Evolutionary conservation across 2,329 filamentous ascomycete genomes (phyloP).

Genomic region (Parafenestella ontariensis): DNA sequence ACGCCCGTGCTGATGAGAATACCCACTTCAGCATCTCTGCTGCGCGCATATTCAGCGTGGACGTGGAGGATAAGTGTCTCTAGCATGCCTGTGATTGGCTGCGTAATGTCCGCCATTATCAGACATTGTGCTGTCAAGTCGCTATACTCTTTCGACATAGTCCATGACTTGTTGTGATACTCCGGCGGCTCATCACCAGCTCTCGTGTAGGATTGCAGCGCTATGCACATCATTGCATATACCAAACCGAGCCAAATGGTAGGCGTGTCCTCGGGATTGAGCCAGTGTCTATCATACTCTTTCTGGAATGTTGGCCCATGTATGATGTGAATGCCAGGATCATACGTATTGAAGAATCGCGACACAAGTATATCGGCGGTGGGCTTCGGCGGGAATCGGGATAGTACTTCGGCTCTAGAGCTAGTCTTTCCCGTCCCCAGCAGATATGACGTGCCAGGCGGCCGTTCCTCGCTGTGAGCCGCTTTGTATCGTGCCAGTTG

Average conservation of each 20-base stretch:
- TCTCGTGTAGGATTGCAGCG: slow-evolving; percentile 79
- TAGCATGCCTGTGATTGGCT: slow-evolving; percentile 75
- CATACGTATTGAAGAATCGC: slow-evolving; percentile 87
- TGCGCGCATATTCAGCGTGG: slow-evolving; percentile 75
- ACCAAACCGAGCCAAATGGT: slow-evolving; percentile 81
- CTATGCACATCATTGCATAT: slow-evolving; percentile 77
- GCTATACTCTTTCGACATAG: slow-evolving; percentile 64
- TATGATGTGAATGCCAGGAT: slow-evolving; percentile 65
- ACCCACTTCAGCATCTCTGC: slow-evolving; percentile 75
- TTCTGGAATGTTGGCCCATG: slow-evolving; percentile 79
- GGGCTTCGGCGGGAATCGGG: slow-evolving; percentile 79
- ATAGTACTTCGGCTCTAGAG: slow-evolving; percentile 77
- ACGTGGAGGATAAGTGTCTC: slow-evolving; percentile 79
- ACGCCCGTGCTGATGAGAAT: slow-evolving; percentile 67
- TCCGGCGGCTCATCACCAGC: slow-evolving; percentile 81
- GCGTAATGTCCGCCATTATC: slow-evolving; percentile 77
- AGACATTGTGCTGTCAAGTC: slow-evolving; percentile 79
- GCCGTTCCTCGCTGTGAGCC: slow-evolving; percentile 64
- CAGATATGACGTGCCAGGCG: slow-evolving; percentile 75
- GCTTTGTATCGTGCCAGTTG: slow-evolving; percentile 79
- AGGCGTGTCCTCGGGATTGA: slow-evolving; percentile 73
- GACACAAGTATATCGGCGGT: slow-evolving; percentile 85
- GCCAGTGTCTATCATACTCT: slow-evolving; percentile 72
- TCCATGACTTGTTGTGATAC: slow-evolving; percentile 70
- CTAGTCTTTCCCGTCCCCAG: slow-evolving; percentile 75